These are phyloP conservation scores for Tuber magnatum DNA, from an alignment of 495 filamentous ascomycete genomes.

Conservation along the genomic window DNA sequence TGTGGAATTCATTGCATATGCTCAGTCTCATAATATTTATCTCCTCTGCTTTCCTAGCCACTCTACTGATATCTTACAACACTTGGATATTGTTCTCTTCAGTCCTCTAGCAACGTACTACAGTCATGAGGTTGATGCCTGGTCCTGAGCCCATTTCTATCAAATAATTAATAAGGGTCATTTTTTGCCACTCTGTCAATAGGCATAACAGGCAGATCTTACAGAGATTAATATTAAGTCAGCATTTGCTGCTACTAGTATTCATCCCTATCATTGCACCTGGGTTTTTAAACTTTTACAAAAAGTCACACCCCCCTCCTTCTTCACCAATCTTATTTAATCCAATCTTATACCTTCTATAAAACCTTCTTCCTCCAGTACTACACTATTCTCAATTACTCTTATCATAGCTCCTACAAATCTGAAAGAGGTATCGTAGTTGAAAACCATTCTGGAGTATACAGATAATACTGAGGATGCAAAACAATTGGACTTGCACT, in stretches of 20 bases:
- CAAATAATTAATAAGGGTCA: not conserved
- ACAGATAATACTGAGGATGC: not conserved
- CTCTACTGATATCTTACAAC: too few species aligned
- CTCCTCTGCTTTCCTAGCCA: too few species aligned
- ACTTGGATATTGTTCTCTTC: not conserved
- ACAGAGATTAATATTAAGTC: conserved; percentile 17
- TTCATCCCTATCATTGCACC: not conserved
- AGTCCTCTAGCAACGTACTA: conserved; percentile 12
- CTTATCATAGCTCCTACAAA: not conserved
- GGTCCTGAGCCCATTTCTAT: conserved; percentile 6
- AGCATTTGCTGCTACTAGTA: conserved; percentile 12
- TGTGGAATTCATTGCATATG: too few species aligned
- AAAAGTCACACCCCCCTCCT: not conserved
- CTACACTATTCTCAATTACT: not conserved
- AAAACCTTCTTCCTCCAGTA: not conserved
- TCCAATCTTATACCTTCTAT: not conserved
- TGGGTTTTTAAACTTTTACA: conserved; percentile 9
- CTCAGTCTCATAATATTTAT: too few species aligned
- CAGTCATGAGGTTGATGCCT: conserved; percentile 7
- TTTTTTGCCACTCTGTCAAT: conserved; percentile 14
- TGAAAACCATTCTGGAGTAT: not conserved
- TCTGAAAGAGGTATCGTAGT: not conserved
- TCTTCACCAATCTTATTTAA: not conserved
- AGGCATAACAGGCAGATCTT: not conserved
- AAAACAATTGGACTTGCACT: not conserved